Evolutionary conservation across 352 stramenopile species (phyloP).

Genomic region (Globisporangium paroecandrum): DNA sequence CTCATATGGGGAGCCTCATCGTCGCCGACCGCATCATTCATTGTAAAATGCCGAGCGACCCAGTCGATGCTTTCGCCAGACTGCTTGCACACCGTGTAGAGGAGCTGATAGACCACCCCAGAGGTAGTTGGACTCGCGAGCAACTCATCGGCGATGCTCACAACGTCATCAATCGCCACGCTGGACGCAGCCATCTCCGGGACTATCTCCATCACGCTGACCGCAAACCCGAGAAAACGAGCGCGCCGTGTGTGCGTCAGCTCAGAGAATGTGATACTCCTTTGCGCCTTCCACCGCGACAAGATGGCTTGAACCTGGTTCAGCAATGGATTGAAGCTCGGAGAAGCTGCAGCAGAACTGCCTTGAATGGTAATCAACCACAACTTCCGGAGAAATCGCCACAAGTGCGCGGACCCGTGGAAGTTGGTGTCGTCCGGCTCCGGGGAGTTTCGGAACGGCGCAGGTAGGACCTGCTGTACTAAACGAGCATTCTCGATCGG

Average conservation of each 20-base stretch:
- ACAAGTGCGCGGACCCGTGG: constrained; percentile 23
- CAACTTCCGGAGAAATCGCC: constrained; percentile 27
- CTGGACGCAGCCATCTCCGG: neutral
- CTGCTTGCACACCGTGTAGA: constrained; percentile 14
- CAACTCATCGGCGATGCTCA: constrained; percentile 6
- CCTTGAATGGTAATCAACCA: constrained; percentile 13
- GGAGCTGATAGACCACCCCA: constrained; percentile 14
- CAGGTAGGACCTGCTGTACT: constrained; percentile 11
- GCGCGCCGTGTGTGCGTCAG: constrained; percentile 3
- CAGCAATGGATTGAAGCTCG: neutral
- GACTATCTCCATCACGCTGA: neutral
- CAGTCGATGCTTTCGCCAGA: neutral
- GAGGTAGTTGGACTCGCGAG: neutral
- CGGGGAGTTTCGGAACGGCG: constrained; percentile 14
- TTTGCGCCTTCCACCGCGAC: constrained; percentile 10
- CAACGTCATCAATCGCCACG: neutral
- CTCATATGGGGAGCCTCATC: neutral
- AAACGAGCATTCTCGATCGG: neutral
- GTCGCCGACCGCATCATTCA: neutral
- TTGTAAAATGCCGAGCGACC: constrained; percentile 9
- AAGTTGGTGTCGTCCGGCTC: constrained; percentile 28
- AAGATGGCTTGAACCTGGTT: neutral
- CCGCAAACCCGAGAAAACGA: constrained; percentile 6
- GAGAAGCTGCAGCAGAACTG: neutral
- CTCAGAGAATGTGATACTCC: neutral